Percentiles rank a stretch among this genome's conserved stretches.
phyloP scores from a whole-genome alignment of 1,139 yeast genomes.

The Trichomonascaceae sp. region DNA sequence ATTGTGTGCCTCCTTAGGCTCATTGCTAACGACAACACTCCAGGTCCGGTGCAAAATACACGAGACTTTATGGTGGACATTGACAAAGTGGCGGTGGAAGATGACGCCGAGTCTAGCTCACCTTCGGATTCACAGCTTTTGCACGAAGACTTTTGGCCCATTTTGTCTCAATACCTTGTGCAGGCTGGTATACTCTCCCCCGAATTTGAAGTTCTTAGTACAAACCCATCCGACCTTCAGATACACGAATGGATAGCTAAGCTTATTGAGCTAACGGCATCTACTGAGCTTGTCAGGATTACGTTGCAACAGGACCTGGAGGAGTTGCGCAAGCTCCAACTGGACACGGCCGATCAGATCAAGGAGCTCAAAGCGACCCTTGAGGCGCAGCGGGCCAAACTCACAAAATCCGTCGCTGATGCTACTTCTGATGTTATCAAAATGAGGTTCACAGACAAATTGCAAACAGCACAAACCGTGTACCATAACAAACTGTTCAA shows the following conservation, averaged over 20 bases:
- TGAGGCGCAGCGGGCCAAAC: conserved; percentile 18
- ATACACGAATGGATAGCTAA: conserved; percentile 7
- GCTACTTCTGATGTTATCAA: conserved; percentile 7
- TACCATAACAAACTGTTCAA: conserved; percentile 14
- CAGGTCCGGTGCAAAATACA: conserved; percentile 16
- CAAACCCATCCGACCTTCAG: conserved; percentile 4
- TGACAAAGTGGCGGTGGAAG: conserved; percentile 10
- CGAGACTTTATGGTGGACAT: conserved; percentile 13
- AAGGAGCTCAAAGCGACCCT: conserved; percentile 13
- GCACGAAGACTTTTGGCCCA: background rate
- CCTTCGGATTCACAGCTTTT: background rate
- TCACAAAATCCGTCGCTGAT: conserved; percentile 12
- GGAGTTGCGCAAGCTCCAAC: conserved; percentile 14
- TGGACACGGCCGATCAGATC: conserved; percentile 16
- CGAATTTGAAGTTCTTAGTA: background rate
- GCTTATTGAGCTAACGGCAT: conserved; percentile 17
- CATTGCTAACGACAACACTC: conserved; percentile 20
- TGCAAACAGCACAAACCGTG: conserved; percentile 14
- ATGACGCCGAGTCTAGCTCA: background rate
- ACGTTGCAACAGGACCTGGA: conserved; percentile 23
- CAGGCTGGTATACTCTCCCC: background rate
- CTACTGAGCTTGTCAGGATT: conserved; percentile 23
- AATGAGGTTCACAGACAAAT: conserved; percentile 14
- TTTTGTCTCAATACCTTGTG: background rate
- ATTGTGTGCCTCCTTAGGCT: conserved; percentile 21